phyloP scores from a whole-genome alignment of 148 eudicot genomes.

The Rheum nobile region DNA sequence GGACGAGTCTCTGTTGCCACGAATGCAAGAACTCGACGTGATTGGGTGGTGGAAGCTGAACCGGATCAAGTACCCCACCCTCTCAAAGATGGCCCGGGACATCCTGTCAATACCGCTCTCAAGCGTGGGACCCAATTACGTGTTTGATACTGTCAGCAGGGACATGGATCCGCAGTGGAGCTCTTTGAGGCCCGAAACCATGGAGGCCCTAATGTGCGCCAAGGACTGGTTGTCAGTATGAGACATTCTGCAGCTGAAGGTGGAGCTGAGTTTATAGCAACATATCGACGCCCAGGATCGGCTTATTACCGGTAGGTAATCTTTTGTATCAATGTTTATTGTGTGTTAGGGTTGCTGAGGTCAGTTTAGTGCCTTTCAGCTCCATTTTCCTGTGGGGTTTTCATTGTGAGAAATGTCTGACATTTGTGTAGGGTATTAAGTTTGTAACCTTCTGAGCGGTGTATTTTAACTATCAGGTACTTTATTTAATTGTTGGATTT shows the following conservation, averaged over 20 bases:
- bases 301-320: background rate
- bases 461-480: background rate
- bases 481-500: background rate
- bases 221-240: slow-evolving; percentile 51
- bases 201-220: slow-evolving; percentile 68
- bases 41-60: slow-evolving; percentile 95
- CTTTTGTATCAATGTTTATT: background rate
- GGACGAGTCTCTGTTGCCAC: slow-evolving; percentile 86
- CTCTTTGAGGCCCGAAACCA: slow-evolving; percentile 50
- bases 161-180: slow-evolving; percentile 53
- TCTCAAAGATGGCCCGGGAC: slow-evolving; percentile 94
- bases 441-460: background rate
- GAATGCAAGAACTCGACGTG: slow-evolving; percentile 81
- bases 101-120: slow-evolving; percentile 53
- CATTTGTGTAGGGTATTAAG: background rate
- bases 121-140: slow-evolving; percentile 28
- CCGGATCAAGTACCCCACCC: slow-evolving; percentile 76
- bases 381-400: background rate
- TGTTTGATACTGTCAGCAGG: slow-evolving; percentile 33
- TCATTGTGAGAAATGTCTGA: background rate
- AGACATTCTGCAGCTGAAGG: background rate
- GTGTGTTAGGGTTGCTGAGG: background rate
- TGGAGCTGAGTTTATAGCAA: background rate
- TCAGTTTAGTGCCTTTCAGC: background rate
- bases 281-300: too few species aligned